These are phyloP conservation scores for Hypoxylon sp. DNA, from an alignment of 2,329 filamentous ascomycete species.

Conservation along the genomic window DNA sequence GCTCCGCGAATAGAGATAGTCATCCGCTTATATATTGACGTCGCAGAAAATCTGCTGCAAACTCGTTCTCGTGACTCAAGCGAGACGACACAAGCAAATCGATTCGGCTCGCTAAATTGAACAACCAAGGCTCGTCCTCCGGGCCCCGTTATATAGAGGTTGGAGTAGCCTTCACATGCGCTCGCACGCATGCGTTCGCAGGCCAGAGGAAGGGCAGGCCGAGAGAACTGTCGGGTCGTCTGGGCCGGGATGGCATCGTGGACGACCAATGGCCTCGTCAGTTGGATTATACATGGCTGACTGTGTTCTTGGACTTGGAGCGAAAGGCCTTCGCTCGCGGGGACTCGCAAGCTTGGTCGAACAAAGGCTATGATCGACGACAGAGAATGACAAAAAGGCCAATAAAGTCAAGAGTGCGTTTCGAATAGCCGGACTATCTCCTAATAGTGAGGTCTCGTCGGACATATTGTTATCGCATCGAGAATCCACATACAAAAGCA, in stretches of 20 bases:
- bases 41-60: slow-evolving; percentile 33
- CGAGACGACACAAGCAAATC: slow-evolving; percentile 34
- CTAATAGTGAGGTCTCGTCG: neutral
- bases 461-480: neutral
- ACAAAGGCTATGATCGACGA: neutral
- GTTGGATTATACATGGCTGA: slow-evolving; percentile 14
- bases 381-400: neutral
- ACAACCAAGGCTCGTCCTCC: slow-evolving; percentile 29
- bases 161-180: slow-evolving; percentile 28
- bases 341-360: too few relatives aligned
- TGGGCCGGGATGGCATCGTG: slow-evolving; percentile 8
- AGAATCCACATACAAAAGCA: too few relatives aligned
- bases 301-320: slow-evolving; percentile 11
- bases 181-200: too few relatives aligned
- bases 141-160: slow-evolving; percentile 26
- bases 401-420: neutral
- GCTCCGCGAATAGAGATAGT: slow-evolving; percentile 35
- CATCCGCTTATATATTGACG: slow-evolving; percentile 40
- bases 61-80: slow-evolving; percentile 37
- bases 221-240: slow-evolving; percentile 17
- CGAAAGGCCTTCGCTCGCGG: too few relatives aligned
- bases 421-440: neutral
- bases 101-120: slow-evolving; percentile 27
- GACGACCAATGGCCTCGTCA: slow-evolving; percentile 15
- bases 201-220: slow-evolving; percentile 6